These are phyloP conservation scores for Pythium angustatum DNA, from an alignment of 352 stramenopile species.

Conservation along the genomic window DNA sequence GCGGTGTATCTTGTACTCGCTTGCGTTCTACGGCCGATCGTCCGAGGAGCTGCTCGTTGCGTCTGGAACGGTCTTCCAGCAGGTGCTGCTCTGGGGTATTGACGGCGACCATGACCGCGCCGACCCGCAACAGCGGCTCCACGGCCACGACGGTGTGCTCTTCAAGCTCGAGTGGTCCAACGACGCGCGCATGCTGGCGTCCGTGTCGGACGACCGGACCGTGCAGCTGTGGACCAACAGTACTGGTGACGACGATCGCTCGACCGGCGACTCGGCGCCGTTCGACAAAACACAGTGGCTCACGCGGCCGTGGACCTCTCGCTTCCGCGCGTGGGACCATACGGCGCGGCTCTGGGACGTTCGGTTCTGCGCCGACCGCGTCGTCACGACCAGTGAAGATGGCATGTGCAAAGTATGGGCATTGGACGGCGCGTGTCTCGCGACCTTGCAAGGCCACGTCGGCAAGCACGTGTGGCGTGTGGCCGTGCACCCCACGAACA, in stretches of 20 bases:
- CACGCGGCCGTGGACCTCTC: slow-evolving; percentile 35
- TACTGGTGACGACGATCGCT: slow-evolving; percentile 19
- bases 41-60: slow-evolving; percentile 65
- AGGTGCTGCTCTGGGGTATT: slow-evolving; percentile 82
- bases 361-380: slow-evolving; percentile 49
- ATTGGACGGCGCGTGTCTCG: slow-evolving; percentile 54
- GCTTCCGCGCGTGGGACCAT: slow-evolving; percentile 82
- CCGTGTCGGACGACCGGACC: slow-evolving; percentile 84
- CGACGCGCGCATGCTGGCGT: slow-evolving; percentile 66
- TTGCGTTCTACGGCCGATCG: slow-evolving; percentile 73
- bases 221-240: slow-evolving; percentile 78
- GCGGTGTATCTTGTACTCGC: slow-evolving; percentile 82
- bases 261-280: no score
- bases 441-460: slow-evolving; percentile 72
- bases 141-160: slow-evolving; percentile 82
- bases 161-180: slow-evolving; percentile 83
- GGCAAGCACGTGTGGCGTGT: slow-evolving; percentile 81
- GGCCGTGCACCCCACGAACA: slow-evolving; percentile 50
- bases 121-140: slow-evolving; percentile 57
- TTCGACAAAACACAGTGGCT: slow-evolving; percentile 15
- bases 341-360: slow-evolving; percentile 86
- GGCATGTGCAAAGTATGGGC: slow-evolving; percentile 76
- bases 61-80: slow-evolving; percentile 85
- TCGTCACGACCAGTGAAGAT: slow-evolving; percentile 80
- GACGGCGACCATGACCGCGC: slow-evolving; percentile 2